phyloP scores from a whole-genome alignment of 495 filamentous ascomycete species.

The Choiromyces venosus region DNA sequence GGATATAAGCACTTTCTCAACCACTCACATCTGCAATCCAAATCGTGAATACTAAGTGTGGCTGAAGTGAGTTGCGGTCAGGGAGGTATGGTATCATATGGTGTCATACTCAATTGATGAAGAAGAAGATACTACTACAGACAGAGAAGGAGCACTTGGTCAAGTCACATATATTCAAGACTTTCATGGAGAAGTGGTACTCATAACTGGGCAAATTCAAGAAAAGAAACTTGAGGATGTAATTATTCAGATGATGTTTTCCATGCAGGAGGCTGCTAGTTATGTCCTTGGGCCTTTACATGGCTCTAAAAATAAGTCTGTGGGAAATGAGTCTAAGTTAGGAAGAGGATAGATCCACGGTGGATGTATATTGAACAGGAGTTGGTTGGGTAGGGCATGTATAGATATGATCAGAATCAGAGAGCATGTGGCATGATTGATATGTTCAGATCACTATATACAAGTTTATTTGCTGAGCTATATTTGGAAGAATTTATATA shows the following conservation, averaged over 20 bases:
- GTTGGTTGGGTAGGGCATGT: constrained; percentile 75
- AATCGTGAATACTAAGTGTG: constrained; percentile 34
- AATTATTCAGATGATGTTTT: constrained; percentile 89
- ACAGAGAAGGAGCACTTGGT: constrained; percentile 64
- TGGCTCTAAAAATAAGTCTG: constrained; percentile 67
- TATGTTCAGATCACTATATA: constrained; percentile 58
- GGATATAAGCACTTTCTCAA: constrained; percentile 42
- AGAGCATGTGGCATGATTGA: constrained; percentile 64
- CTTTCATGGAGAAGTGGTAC: constrained; percentile 83
- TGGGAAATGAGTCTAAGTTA: too few species aligned
- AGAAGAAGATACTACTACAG: constrained; percentile 57
- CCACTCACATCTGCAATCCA: constrained; percentile 28
- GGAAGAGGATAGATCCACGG: constrained; percentile 76
- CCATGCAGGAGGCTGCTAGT: constrained; percentile 82
- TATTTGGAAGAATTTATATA: constrained; percentile 6
- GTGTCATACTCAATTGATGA: constrained; percentile 60
- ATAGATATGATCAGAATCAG: constrained; percentile 53
- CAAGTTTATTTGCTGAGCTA: constrained; percentile 53
- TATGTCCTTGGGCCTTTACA: constrained; percentile 73
- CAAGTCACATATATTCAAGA: constrained; percentile 65
- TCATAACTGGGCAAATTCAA: constrained; percentile 77
- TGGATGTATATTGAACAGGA: constrained; percentile 81
- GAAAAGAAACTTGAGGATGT: constrained; percentile 90
- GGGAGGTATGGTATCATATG: constrained; percentile 62
- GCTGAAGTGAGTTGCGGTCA: constrained; percentile 36